Evolutionary conservation across 2,329 filamentous ascomycete species (phyloP), one percentile per base, ranked within the genome.

Genomic region (Beauveria medogensis): DNA sequence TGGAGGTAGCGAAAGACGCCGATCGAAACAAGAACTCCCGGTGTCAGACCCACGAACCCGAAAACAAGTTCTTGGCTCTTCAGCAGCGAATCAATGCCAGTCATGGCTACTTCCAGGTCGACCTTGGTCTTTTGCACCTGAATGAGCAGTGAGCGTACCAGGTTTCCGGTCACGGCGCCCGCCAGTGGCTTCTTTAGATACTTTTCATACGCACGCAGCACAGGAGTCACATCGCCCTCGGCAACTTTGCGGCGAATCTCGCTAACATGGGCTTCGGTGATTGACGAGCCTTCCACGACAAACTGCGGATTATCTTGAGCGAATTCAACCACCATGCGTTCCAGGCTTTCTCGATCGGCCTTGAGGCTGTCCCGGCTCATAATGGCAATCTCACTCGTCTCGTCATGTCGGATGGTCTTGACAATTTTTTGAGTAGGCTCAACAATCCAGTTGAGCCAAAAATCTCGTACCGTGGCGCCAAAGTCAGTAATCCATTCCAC

Each of bases 41-140:
- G 94, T 0, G 94, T 97, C 28, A 99, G 79, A 6, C 92, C 92
- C 43, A 99, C 88, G 69, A 99, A 96, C n/a, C 91, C 94, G 75
- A 99, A 99, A 26, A 99, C 90, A 53, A 99, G 82, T 71, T 99
- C 93, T 71, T 99, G 94, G 69, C 92, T 97, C 77, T 94, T 96
- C 62, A 99, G 81, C 37, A 99, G 82, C 40, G 91, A 86, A 77
- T 99, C 93, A 65, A 99, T 99, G 20, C 94, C 94, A 63, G 90
- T 91, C 77, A 99, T 92, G 16, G 94, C 94, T 63, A 97, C 87
- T 73, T 99, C 94, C 14, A 99, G 86, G 70, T 99, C 94, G 9
- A 99, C 94, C 78, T 99, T 99, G 24, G 94, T 97, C 80, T 99
- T 99, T 70, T 99, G 94, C 43, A 99, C 88, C 71, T 99, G 94